These are phyloP conservation scores for Salicornia ramosissima DNA, from an alignment of 148 eudicot genomes.

Conservation along the genomic window DNA sequence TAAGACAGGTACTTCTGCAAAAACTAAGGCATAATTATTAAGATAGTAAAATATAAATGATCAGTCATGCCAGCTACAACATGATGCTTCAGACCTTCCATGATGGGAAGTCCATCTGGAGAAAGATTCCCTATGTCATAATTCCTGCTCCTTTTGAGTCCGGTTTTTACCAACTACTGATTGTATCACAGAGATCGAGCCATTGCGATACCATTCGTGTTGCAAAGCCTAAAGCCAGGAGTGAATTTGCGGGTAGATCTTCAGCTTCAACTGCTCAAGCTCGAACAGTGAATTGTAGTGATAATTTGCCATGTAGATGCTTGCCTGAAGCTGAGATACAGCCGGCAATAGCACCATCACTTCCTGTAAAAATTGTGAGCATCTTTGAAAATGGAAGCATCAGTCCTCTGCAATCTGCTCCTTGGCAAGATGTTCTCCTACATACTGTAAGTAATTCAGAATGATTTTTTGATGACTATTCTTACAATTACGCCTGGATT, in stretches of 20 bases:
- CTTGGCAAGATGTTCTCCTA: constrained; percentile 72
- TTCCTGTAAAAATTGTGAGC: constrained; percentile 59
- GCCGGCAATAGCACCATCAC: neutral
- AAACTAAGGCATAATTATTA: too few relatives aligned
- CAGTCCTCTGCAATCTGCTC: constrained; percentile 71
- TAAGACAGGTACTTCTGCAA: too few relatives aligned
- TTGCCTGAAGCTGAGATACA: constrained; percentile 13
- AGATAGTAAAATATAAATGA: too few relatives aligned
- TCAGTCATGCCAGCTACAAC: neutral
- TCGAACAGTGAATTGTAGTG: neutral
- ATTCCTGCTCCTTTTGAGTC: neutral
- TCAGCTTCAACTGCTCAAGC: constrained; percentile 12
- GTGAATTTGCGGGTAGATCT: neutral
- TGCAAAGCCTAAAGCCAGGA: constrained; percentile 4
- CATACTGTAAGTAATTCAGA: constrained; percentile 58
- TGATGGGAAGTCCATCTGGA: neutral
- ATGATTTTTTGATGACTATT: constrained; percentile 4
- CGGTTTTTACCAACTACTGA: neutral
- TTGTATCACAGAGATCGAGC: constrained; percentile 9
- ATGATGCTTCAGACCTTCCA: neutral
- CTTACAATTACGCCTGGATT: neutral
- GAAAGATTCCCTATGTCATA: neutral
- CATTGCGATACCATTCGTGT: neutral
- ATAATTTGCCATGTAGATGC: constrained; percentile 10
- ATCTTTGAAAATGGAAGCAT: constrained; percentile 56